Evolutionary conservation across 495 filamentous ascomycete genomes (phyloP), one percentile per base, ranked within the genome.

Genomic region (Immersiella caudata): DNA sequence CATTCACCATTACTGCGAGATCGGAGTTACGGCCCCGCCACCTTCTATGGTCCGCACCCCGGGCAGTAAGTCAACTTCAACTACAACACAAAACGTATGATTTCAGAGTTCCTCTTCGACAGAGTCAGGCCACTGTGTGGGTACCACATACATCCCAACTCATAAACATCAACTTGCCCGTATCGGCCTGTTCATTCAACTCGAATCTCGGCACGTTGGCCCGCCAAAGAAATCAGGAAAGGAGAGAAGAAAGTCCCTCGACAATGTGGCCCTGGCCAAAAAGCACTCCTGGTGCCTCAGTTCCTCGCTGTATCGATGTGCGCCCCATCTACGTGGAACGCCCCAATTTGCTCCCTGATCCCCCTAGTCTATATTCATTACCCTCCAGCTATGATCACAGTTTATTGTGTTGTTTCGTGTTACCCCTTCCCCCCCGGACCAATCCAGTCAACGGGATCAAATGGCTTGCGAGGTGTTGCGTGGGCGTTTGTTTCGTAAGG

Each of bases 271-370:
- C 40, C 40, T 46, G 11, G 4, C 11, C 16, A 18, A 46, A 14
- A 14, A 46, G 40, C 40, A 18, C 40, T 14, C 40, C 40, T 54
- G 27, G 49, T 52, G 61, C 49, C 61, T 26, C 26, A 14, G 22
- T 51, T 36, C 33, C 63, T 50, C 40, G 18, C 33, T 65, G 51
- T 65, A 65, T 65, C 52, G 52, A 36, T 33, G n/a, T 71, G 59
- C 69, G 69, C 62, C 66, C 68, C 21, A 66, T 73, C 71, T 70
- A 65, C 63, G 54, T 71, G 62, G 63, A 73, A 73, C 71, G 71
- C 71, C 60, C 62, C 58, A 35, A 66, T 59, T 52, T 49, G 61
- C 57, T 12, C 66, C 60, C 58, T 18, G 50, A 46, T 68, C 62
- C 65, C 62, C 65, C 64, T 54, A 16, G 56, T 70, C 68, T 70